Evolutionary conservation across 2,329 filamentous ascomycete genomes (phyloP), one percentile per base, ranked within the genome.

Genomic region (Juglanconis sp.): DNA sequence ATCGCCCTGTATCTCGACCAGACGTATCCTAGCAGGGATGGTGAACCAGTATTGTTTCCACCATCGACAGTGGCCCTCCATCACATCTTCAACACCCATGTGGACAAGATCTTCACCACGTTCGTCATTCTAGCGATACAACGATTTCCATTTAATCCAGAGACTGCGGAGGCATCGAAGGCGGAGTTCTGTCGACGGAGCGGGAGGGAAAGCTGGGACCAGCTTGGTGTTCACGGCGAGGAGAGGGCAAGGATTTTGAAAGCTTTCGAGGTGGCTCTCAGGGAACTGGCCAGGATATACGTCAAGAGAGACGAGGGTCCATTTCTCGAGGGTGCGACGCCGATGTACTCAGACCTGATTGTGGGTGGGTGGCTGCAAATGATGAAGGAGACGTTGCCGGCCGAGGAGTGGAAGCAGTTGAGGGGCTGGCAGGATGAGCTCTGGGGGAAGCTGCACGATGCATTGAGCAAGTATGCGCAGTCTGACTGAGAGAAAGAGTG

Each of bases 1-100:
- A 89, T 89, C 62, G 87, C 86, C 6, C 71, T 80, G 32, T 82
- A 87, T 65, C 75, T 89, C 2, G 79, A 88, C 31, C 71, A 77
- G 1, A 75, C 69, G 0, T 86, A 82, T 57, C 82, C 83, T 0
- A 60, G 70, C 35, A 38, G 46, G 1, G 42, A 36, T 13, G 53
- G 53, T 32, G 69, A 76, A 36, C 52, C 52, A 3, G 47, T 36
- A 5, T 47, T 62, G 3, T 59, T 62, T 15, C 52, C 60, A 9
- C 31, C 13, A 5, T 34, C 53, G 30, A 42, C 53, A 7, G 11
- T 11, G 42, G 31, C 48, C 17, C 31, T 42, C 2, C 42, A 49
- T 8, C 60, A 52, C 6, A 35, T 11, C 2, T 87, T 87, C 71
- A 87, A 87, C 63, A 65, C 67, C 11, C 73, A 79, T 40, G 74